Conservation (phyloP, 2,329 filamentous ascomycete species). For the Lachnellula occidentalis region DNA sequence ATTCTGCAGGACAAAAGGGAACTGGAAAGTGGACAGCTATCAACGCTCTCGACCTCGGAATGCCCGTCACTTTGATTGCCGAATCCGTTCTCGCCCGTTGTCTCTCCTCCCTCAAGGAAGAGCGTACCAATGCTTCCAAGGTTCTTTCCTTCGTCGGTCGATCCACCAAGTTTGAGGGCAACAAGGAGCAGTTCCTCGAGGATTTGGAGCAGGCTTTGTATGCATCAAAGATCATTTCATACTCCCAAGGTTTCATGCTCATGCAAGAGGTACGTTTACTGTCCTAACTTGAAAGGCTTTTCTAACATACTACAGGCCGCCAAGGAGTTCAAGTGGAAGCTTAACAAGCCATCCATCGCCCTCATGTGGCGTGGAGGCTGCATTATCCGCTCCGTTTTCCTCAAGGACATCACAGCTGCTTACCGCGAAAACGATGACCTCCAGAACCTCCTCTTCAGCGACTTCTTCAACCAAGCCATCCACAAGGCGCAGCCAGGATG, state of each 20-base stretch:
- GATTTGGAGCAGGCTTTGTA: constrained; percentile 99
- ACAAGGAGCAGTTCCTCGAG: constrained; percentile 89
- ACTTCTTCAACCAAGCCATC: constrained; percentile 99
- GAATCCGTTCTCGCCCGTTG: constrained; percentile 95
- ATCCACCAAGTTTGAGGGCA: constrained; percentile 73
- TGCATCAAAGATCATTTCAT: constrained; percentile 99
- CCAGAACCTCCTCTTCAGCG: constrained; percentile 96
- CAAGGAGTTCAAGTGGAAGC: constrained; percentile 95
- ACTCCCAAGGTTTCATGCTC: constrained; percentile 99
- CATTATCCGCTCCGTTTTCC: constrained; percentile 99
- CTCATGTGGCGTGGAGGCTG: constrained; percentile 99
- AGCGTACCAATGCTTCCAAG: constrained; percentile 77
- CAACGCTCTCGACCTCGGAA: constrained; percentile 96
- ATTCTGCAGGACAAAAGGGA: constrained; percentile 98
- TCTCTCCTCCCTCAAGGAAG: constrained; percentile 87
- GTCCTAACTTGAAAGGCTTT: not conserved
- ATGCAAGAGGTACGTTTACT: constrained; percentile 78
- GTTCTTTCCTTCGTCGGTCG: constrained; percentile 73
- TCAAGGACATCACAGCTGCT: constrained; percentile 97
- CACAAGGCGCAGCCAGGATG: constrained; percentile 91
- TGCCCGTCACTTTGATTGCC: constrained; percentile 96
- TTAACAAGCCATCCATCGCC: constrained; percentile 99
- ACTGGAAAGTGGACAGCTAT: constrained; percentile 99
- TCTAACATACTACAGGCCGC: constrained; percentile 60
- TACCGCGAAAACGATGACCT: constrained; percentile 93